Base-by-base conservation (phyloP, 1,139 yeast genomes). In the Yamadazyma dendronema region DNA sequence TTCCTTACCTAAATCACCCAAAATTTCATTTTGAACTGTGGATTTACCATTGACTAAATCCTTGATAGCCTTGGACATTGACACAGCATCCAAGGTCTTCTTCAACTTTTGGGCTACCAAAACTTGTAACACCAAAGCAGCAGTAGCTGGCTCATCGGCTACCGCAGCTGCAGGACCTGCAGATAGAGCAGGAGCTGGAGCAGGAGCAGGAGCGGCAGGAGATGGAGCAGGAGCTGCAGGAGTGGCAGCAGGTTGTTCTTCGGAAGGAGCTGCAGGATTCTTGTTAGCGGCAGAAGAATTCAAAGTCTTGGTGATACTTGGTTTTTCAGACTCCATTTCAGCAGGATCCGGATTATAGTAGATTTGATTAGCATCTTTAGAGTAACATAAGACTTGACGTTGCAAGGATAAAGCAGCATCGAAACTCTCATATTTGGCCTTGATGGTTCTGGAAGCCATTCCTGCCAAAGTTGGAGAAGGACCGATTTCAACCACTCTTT, bases 381-480 rank as follows among this genome's bases (percentile, higher is more conserved):
- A 79, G 72, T 92, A 92, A 61, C 97, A 88, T 57, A 92, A 76
- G 36, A 92, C 95, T 67, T 92, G 95, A 75, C 99, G 92, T 61
- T 92, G 96, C 59, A 92, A 77, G 38, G 96, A 88, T 56, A 90
- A 74, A 34, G 98, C 97, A 42, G 98, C 97, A 62, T 92, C 99
- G 60, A 89, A 92, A 33, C 96, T 85, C 67, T 92, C 97, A 65
- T 89, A 92, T 68, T 90, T 92, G 59, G 95, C 88, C 71, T 89
- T 90, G 63, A 92, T 79, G 46, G 99, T 92, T 71, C 97, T 82
- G 52, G 87, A 80, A 44, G 98, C 97, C 99, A 92, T 92, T 50
- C 97, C 97, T 28, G 97, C 92, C 60, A 92, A 77, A 28, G 98
- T 92, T 43, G 99, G 98, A 35, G 97, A 89, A 46, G 99, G 99